Base-by-base conservation (phyloP, 2,329 filamentous ascomycete genomes). In the Diatrype stigma region DNA sequence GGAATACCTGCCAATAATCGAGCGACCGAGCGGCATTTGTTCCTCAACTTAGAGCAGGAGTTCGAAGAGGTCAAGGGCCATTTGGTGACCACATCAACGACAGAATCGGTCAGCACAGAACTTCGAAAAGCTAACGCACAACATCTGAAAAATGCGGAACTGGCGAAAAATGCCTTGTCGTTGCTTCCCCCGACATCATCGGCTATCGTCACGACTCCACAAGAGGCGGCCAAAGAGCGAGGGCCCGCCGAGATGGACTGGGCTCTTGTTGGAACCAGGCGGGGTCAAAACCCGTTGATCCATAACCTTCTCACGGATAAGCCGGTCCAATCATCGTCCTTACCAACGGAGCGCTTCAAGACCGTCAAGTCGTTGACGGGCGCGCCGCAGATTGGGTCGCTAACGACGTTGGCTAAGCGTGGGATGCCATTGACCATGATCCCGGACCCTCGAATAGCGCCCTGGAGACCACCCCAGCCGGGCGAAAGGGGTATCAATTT, bases 261-360 rank as follows among this genome's bases (percentile, higher is more conserved):
- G 56, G 70, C 70, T 1, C 71, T 75, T 19, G 70, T 76, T 2
- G 73, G 72, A 26, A 78, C 77, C 53, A 72, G 80, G 51, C 74
- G 73, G 45, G 76, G 74, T 51, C 78, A 80, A 63, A 99, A 99
- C 61, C 91, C 92, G 0, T 75, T 99, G 1, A 94, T 99, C 44
- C 91, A 99, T 70, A 97, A 96, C 62, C 82, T 99, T 1, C 79
- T 99, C 10, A 99, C 94, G 2, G 94, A 99, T 70, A 95, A 96
- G 63, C 93, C 94, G 0, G 81, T 92, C 14, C 87, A 91, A 57
- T 97, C 94, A 1, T 94, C 94, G 1, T 99, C 94, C 0, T 76
- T 99, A 0, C 94, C 94, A 0, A 78, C 85, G 6, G 81, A 85
- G 38, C 80, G 89, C 46, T 79, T 90, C 30, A 73, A 68, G 50